Percentiles rank a stretch among this genome's conserved stretches.
Evolutionary conservation across 768 basidiomycete genomes (phyloP).

Genomic region (Pseudohyphozyma bogoriensis): DNA sequence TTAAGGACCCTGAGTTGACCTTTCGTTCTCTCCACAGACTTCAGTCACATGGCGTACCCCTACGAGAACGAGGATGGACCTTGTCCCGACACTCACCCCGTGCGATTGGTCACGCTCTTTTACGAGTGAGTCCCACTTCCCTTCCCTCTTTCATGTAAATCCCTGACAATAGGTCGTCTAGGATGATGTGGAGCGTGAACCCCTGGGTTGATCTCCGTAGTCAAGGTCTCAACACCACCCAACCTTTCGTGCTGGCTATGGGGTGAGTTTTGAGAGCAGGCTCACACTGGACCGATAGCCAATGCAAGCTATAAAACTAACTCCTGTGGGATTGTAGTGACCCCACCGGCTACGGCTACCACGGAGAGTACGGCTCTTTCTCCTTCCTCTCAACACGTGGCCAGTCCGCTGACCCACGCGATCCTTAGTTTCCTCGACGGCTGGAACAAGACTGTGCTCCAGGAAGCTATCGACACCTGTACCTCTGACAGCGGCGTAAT

Average conservation of each 20-base stretch:
- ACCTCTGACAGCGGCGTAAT: neutral
- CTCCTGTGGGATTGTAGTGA: too few species aligned
- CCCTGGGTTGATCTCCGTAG: neutral
- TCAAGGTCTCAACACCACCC: neutral
- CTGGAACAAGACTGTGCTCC: neutral
- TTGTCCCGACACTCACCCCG: constrained; percentile 16
- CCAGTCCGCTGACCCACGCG: too few species aligned
- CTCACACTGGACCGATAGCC: too few species aligned
- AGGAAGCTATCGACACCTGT: neutral
- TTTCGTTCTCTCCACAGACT: neutral
- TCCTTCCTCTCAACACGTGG: too few species aligned
- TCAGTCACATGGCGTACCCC: constrained; percentile 10
- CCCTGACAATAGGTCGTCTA: neutral
- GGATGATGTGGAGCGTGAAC: neutral
- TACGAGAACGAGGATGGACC: neutral
- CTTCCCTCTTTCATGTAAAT: neutral
- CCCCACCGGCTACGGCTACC: constrained; percentile 2
- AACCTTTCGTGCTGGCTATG: constrained; percentile 9
- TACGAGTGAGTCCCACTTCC: constrained; percentile 17
- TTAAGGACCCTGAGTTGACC: neutral
- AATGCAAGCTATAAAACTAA: too few species aligned
- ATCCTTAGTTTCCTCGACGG: neutral
- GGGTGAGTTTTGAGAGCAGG: too few species aligned
- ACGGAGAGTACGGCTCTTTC: constrained; percentile 3
- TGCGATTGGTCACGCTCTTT: constrained; percentile 20